Conservation (phyloP, 441 rosid species). For the Metrosideros polymorpha region DNA sequence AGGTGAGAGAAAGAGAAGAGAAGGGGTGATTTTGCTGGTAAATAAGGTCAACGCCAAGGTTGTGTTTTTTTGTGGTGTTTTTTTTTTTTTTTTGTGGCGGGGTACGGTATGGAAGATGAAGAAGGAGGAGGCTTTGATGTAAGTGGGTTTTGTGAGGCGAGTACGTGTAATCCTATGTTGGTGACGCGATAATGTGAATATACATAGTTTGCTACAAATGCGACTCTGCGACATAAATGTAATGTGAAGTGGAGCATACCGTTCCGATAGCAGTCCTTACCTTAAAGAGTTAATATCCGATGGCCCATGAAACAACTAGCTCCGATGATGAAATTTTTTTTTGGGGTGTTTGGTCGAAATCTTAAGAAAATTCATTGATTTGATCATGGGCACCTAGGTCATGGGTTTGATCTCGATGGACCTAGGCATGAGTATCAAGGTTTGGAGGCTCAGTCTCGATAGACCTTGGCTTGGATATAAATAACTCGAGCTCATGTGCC, state of each 20-base stretch:
- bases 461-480: too few relatives aligned
- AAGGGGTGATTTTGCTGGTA: not conserved
- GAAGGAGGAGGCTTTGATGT: not conserved
- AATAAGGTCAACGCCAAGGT: not conserved
- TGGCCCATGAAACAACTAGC: not conserved
- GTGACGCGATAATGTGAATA: not conserved
- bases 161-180: not conserved
- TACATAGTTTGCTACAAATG: not conserved
- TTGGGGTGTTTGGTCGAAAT: too few relatives aligned
- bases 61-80: not conserved
- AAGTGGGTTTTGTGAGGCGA: not conserved
- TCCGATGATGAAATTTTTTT: too few relatives aligned
- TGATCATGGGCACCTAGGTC: too few relatives aligned
- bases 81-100: rapidly evolving
- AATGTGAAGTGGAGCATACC: not conserved
- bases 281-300: not conserved
- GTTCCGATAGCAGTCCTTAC: not conserved
- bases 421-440: too few relatives aligned
- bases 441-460: too few relatives aligned
- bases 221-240: not conserved
- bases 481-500: too few relatives aligned
- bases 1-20: not conserved
- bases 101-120: not conserved
- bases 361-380: too few relatives aligned
- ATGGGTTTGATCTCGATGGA: too few relatives aligned